Base-by-base conservation (phyloP, 768 basidiomycete species). In the Lentinus brumalis region DNA sequence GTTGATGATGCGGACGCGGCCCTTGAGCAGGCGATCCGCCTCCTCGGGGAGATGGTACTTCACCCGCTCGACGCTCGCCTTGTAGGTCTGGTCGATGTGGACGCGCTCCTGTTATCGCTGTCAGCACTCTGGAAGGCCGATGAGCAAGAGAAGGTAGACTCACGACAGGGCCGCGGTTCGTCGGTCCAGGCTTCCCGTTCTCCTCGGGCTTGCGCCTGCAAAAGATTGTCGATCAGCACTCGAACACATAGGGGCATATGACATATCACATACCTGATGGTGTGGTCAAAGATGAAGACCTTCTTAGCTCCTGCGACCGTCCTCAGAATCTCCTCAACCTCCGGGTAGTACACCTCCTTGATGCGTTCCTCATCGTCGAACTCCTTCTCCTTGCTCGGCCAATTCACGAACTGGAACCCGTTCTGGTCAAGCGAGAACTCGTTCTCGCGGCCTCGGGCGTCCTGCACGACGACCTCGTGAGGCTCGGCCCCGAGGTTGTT, bases 221-320 rank as follows among this genome's bases (percentile, higher is more conserved):
- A n/a, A 57, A 53, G 14, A 51, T 53, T 12, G 58, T 55, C 2
- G 50, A 55, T 21, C 39, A 21, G 56, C 26, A 55, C 21, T 26
- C 21, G 21, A 26, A 26, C 21, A 26, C 21, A 26, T 26, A 26
- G 21, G 21, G 21, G 21, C 21, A 16, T 8, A 35, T 7, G 61
- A 59, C 45, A 52, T 26, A 6, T 11, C 21, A 2, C 16, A 53
- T 59, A 69, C 71, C 76, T 68, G 62, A 73, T 71, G 39, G 76
- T 79, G 57, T 79, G 78, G 53, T 81, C 79, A 40, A 81, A 81
- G 59, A 80, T 71, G 62, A 77, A 68, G 31, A 79, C 73, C 46
- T 69, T 70, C 66, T 74, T 76, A 5, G 77, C 79, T 11, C 79
- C 78, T 0, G 73, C 64, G 29, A 76, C 53, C 64, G 73, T 70